A percentile compares a stretch with the other conserved stretches of the same genome.
phyloP scores from a whole-genome alignment of 495 filamentous ascomycete species.

The Geoglossum glabrum region DNA sequence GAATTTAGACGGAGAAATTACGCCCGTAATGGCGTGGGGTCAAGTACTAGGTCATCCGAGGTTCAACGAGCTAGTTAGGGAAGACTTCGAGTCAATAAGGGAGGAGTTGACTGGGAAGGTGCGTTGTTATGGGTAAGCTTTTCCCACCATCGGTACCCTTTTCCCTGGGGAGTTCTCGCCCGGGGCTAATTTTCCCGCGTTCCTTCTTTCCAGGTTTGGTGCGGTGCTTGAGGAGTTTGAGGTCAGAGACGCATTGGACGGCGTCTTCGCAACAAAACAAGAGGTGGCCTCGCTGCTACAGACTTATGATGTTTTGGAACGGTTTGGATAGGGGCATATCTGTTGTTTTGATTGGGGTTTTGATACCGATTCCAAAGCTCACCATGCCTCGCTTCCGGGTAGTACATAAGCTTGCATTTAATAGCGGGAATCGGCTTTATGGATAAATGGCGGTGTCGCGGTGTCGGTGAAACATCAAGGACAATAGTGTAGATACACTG shows the following conservation, averaged over 20 bases:
- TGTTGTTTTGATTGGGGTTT: no score
- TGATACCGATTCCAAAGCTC: no score
- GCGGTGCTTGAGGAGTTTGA: slow-evolving; percentile 85
- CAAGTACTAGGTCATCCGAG: slow-evolving; percentile 53
- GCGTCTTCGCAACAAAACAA: slow-evolving; percentile 43
- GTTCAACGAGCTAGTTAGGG: slow-evolving; percentile 36
- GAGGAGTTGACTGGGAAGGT: slow-evolving; percentile 60
- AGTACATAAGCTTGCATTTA: no score
- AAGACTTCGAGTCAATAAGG: slow-evolving; percentile 54
- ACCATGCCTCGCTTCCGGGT: no score
- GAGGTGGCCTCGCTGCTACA: slow-evolving; percentile 15
- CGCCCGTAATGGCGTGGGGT: slow-evolving; percentile 90
- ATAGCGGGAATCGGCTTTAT: no score
- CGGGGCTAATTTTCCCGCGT: slow-evolving; percentile 8
- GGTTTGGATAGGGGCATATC: neutral
- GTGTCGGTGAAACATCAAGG: no score
- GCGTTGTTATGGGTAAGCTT: slow-evolving; percentile 77
- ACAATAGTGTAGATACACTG: no score
- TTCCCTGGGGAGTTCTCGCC: slow-evolving; percentile 1
- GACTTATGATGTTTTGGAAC: neutral
- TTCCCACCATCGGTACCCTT: slow-evolving; percentile 3
- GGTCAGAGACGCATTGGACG: slow-evolving; percentile 64
- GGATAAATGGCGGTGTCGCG: no score
- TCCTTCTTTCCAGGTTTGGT: slow-evolving; percentile 38
- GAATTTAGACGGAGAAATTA: slow-evolving; percentile 80